Base-by-base conservation (phyloP, 148 eudicot species). In the Heliamphora exappendiculata region DNA sequence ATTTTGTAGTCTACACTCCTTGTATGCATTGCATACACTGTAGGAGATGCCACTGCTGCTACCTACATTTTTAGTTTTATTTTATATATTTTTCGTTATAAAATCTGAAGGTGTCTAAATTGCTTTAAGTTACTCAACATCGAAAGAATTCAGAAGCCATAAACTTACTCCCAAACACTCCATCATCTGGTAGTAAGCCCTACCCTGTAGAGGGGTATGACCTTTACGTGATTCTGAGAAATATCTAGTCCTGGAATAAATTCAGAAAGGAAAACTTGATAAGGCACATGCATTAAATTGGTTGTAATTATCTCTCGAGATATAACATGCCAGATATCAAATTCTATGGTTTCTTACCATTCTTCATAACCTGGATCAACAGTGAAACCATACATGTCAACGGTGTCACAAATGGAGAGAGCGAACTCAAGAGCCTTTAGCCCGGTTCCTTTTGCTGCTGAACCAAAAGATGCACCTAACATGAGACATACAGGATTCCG, bases 171-270 rank as follows among this genome's bases (percentile, higher is more conserved):
- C 99, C 45, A 95, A 86, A 78, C 99, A 95, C 82, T 95, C 99
- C 99, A 95, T 95, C 99, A 95, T 91, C 87, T 95, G 99, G 83
- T 92, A 95, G 83, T 95, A 95, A 42, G 99, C 99, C 78, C 99
- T 88, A 69, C 99, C 99, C 77, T 92, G 96, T 72, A 95, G 83
- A 73, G 99, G 99, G 72, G 99, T 91, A 84, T 95, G 99, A 70
- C 99, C 99, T 85, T 90, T 81, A 62, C 99, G 96, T 76, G 99
- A 92, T 82, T 92, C 99, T 42, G 99, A 95, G 82, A 95, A 95
- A 80, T 92, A 95, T 68, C 99, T 87, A 47, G 99, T 95, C 99
- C 99, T 95, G 89, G 75, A 76, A 80, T 36, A 29, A 33, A 64
- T 31, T 19, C 26, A 67, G 28, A 26, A 62, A 42, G 53, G 26